Base-by-base conservation (phyloP, 2,329 filamentous ascomycete genomes). In the Ceratocystis destructans region DNA sequence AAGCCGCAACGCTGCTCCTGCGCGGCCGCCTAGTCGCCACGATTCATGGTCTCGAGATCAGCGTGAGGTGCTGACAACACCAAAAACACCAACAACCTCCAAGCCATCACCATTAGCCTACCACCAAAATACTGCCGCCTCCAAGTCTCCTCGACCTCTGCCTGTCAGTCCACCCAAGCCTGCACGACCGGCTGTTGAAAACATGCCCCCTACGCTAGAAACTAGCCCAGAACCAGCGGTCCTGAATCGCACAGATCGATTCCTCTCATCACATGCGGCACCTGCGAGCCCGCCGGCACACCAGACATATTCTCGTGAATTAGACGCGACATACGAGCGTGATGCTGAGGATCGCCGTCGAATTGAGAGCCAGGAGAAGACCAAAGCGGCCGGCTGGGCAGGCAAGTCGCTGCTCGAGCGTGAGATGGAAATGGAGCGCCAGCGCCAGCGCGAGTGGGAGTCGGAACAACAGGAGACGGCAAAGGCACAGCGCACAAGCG, bases 401-500 rank as follows among this genome's bases (percentile, higher is more conserved):
- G 84, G 81, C 69, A 88, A 87, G 76, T 88, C 85, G 0, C 79
- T 91, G 1, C 55, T 59, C 6, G 88, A 91, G 75, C 83, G 87
- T 33, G 88, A 92, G 75, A 90, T 91, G 87, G 88, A 92, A 74
- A 79, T 87, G 73, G 88, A 92, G 75, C 80, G 88, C 7, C 83
- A 90, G 76, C 79, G 88, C 15, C 88, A 92, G 76, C 81, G 80
- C 66, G 88, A 92, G 73, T 92, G 89, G 89, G 89, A 94, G 74
- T 84, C 88, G 69, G 79, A 84, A 0, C 89, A 93, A 75, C 79
- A 84, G 71, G 83, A 83, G 70, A 82, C 84, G 20, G 82, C 83
- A 25, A 80, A 80, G 66, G 80, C 82, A 0, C 78, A 79, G 5
- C 79, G 78, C 44, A 77, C 81, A 20, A 75, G 76, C 1, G 80